Percentiles rank a stretch among this genome's conserved stretches.
Conservation (phyloP, 345 rosid genomes). For the Punica granatum region DNA sequence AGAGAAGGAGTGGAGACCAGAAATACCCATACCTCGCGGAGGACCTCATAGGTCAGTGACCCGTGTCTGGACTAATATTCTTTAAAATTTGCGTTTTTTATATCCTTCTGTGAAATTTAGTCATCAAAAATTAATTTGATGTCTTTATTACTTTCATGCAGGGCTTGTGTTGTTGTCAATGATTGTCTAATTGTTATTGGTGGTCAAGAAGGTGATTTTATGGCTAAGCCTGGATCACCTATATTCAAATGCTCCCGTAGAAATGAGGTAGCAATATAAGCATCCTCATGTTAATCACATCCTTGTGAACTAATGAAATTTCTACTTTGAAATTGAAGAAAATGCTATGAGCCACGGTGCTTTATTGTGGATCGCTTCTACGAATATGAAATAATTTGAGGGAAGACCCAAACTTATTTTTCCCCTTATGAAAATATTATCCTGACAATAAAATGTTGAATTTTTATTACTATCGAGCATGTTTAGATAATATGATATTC, state of each 20-base stretch:
- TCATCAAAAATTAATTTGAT: neutral
- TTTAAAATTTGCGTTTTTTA: neutral
- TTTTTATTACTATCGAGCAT: neutral
- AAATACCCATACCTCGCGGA: conserved; percentile 91
- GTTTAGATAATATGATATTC: neutral
- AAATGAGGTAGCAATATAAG: conserved; percentile 48
- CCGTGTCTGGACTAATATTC: neutral
- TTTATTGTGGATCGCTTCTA: neutral
- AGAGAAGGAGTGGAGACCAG: conserved; percentile 82
- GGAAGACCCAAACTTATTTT: neutral
- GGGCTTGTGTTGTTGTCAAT: conserved; percentile 78
- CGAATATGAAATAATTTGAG: neutral
- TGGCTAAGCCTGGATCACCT: conserved; percentile 99
- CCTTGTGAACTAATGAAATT: neutral
- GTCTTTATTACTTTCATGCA: conserved; percentile 17
- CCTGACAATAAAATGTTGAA: neutral
- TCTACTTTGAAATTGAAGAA: neutral
- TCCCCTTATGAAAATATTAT: neutral
- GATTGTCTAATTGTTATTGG: conserved; percentile 71
- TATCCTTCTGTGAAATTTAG: neutral
- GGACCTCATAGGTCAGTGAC: conserved; percentile 88
- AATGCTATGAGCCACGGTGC: neutral
- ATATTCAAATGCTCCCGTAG: conserved; percentile 95
- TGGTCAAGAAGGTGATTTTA: conserved; percentile 99
- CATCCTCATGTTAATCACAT: neutral